Conservation (phyloP, 352 stramenopile species). For the Pythium apleroticum region DNA sequence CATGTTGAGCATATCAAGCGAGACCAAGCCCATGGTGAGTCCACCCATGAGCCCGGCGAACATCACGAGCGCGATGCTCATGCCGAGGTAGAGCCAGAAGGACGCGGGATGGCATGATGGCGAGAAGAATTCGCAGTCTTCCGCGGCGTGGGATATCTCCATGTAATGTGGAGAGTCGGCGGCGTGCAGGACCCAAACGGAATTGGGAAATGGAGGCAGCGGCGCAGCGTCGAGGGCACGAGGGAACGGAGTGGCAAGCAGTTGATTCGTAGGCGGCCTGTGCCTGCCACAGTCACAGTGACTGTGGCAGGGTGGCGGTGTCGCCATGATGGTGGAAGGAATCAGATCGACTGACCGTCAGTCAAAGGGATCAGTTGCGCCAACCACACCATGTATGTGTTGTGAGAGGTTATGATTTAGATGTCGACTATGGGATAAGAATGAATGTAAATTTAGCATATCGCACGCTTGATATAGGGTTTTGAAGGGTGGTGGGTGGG, state of each 20-base stretch:
- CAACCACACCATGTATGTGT: no score
- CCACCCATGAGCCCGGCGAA: constrained; percentile 66
- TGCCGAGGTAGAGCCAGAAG: constrained; percentile 60
- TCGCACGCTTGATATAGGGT: neutral
- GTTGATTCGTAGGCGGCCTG: neutral
- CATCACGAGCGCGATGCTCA: constrained; percentile 49
- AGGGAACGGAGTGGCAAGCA: neutral
- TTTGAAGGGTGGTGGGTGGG: neutral
- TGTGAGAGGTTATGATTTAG: neutral
- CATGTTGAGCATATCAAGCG: constrained; percentile 80
- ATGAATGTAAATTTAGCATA: no score
- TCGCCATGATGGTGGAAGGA: neutral
- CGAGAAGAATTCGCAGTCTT: constrained; percentile 56
- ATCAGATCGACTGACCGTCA: neutral
- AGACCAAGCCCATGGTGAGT: constrained; percentile 78
- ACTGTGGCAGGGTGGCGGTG: no score
- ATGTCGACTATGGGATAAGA: no score
- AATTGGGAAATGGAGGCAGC: neutral
- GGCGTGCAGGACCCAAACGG: neutral
- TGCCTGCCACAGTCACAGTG: no score
- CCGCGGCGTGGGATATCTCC: neutral
- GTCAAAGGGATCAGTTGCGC: no score
- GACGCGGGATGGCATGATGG: constrained; percentile 57
- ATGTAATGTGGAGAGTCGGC: neutral
- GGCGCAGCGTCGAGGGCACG: no score